Evolutionary conservation across 495 filamentous ascomycete species (phyloP).

Genomic region (Arthonia radiata): DNA sequence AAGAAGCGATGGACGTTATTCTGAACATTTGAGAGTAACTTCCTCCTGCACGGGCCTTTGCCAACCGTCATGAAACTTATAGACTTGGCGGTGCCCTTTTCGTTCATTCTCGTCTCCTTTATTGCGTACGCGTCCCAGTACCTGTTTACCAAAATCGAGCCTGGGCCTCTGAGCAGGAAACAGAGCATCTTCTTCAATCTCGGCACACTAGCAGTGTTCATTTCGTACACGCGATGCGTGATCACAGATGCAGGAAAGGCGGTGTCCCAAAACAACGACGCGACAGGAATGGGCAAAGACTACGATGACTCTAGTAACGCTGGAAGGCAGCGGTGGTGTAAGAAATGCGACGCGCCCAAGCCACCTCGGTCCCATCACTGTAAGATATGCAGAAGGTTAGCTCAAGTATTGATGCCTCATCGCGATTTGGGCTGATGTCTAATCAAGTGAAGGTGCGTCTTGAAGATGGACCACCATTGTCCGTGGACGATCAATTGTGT

Average conservation of each 20-base stretch:
- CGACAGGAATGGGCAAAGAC: conserved; percentile 3
- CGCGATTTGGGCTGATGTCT: conserved; percentile 1
- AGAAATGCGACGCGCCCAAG: conserved; percentile 61
- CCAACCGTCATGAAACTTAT: too few species aligned
- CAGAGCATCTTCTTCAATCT: conserved; percentile 50
- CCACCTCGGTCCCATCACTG: conserved; percentile 85
- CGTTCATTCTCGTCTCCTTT: conserved; percentile 43
- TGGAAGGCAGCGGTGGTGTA: conserved; percentile 43
- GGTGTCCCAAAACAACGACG: conserved; percentile 14
- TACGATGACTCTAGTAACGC: conserved; percentile 3
- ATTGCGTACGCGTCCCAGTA: conserved; percentile 66
- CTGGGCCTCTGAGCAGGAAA: conserved; percentile 32
- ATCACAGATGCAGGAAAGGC: conserved; percentile 60
- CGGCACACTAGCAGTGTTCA: conserved; percentile 47
- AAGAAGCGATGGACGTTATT: too few species aligned
- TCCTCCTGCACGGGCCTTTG: too few species aligned
- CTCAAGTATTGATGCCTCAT: background rate
- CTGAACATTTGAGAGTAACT: too few species aligned
- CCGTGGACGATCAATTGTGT: conserved; percentile 92
- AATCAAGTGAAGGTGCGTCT: conserved; percentile 39
- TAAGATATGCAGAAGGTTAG: conserved; percentile 48
- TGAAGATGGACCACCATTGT: conserved; percentile 97
- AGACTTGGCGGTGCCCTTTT: too few species aligned
- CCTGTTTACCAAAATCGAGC: conserved; percentile 52
- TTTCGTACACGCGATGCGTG: conserved; percentile 55